These are phyloP conservation scores for Emmonsia crescens DNA, from an alignment of 2,329 filamentous ascomycete genomes.

Conservation along the genomic window DNA sequence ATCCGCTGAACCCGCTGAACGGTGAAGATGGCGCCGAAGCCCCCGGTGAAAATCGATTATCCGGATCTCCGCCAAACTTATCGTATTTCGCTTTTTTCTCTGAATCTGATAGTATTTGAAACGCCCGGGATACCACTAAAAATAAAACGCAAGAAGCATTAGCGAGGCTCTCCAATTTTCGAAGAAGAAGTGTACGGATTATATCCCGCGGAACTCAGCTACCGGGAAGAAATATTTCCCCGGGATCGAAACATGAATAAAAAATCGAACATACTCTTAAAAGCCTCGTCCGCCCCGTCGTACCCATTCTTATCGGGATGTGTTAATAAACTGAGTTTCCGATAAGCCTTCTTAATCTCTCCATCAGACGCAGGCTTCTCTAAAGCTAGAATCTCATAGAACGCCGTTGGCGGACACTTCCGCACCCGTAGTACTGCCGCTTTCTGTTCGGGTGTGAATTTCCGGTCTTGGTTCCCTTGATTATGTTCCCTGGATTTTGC, in stretches of 20 bases:
- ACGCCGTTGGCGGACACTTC: conserved; percentile 71
- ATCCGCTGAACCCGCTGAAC: conserved; percentile 34
- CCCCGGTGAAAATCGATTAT: conserved; percentile 63
- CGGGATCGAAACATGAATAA: neutral
- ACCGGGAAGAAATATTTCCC: neutral
- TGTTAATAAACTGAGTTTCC: conserved; percentile 84
- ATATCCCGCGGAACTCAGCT: neutral
- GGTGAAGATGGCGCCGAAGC: conserved; percentile 31
- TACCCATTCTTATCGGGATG: conserved; percentile 99
- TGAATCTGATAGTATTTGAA: conserved; percentile 82
- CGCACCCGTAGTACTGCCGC: conserved; percentile 82
- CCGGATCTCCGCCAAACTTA: conserved; percentile 81
- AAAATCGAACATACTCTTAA: conserved; percentile 57
- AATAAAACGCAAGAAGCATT: neutral
- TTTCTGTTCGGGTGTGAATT: conserved; percentile 83
- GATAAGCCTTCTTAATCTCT: conserved; percentile 96
- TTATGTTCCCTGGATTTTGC: conserved; percentile 38
- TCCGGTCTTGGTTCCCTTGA: conserved; percentile 41
- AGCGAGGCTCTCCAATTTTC: neutral
- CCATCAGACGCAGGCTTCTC: conserved; percentile 57
- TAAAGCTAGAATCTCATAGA: conserved; percentile 86
- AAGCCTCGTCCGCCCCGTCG: conserved; percentile 89
- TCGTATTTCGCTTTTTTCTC: conserved; percentile 89
- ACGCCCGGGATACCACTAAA: conserved; percentile 77
- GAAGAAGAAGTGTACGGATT: neutral